A percentile compares a stretch with the other conserved stretches of the same genome.
These are phyloP conservation scores for Sambucus nigra DNA, from an alignment of 129 eudicot genomes.

Conservation along the genomic window DNA sequence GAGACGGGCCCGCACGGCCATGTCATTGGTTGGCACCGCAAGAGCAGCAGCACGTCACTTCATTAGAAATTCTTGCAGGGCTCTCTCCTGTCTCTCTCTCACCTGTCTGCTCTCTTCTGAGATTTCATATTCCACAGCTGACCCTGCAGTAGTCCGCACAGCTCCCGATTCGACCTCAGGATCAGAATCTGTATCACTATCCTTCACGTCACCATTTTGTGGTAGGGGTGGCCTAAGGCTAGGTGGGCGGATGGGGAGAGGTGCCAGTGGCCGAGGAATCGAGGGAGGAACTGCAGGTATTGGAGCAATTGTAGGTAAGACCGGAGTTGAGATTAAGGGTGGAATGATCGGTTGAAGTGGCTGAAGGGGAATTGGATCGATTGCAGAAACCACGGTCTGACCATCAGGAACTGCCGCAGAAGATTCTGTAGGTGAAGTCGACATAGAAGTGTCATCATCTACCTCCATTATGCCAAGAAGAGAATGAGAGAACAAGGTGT, in stretches of 20 bases:
- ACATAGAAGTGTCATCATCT: slow-evolving; percentile 30
- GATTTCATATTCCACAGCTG: slow-evolving; percentile 52
- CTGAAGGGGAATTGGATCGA: slow-evolving; percentile 11
- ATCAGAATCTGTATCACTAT: slow-evolving; percentile 26
- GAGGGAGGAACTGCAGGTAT: slow-evolving; percentile 12
- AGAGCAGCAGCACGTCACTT: slow-evolving; percentile 82
- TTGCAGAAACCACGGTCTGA: slow-evolving; percentile 19
- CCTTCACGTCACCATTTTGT: slow-evolving; percentile 32
- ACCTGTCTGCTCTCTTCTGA: slow-evolving; percentile 78
- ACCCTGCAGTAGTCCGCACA: slow-evolving; percentile 14
- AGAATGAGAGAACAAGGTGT: too few species aligned
- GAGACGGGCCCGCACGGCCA: slow-evolving; percentile 65
- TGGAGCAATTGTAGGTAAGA: slow-evolving; percentile 29
- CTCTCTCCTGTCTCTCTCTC: slow-evolving; percentile 76
- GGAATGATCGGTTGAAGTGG: too few species aligned
- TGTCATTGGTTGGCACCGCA: slow-evolving; percentile 87
- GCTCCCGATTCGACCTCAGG: neutral
- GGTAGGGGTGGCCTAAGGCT: slow-evolving; percentile 20
- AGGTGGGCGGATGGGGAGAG: slow-evolving; percentile 37
- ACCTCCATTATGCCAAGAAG: slow-evolving; percentile 39
- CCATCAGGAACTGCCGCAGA: slow-evolving; percentile 16
- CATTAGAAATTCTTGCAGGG: slow-evolving; percentile 63
- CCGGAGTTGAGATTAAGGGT: too few species aligned
- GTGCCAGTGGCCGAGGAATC: slow-evolving; percentile 32
- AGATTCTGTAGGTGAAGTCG: slow-evolving; percentile 23